These are phyloP conservation scores for Saccharomycopsis hybrid DNA, from an alignment of 1,139 yeast species.

Conservation along the genomic window DNA sequence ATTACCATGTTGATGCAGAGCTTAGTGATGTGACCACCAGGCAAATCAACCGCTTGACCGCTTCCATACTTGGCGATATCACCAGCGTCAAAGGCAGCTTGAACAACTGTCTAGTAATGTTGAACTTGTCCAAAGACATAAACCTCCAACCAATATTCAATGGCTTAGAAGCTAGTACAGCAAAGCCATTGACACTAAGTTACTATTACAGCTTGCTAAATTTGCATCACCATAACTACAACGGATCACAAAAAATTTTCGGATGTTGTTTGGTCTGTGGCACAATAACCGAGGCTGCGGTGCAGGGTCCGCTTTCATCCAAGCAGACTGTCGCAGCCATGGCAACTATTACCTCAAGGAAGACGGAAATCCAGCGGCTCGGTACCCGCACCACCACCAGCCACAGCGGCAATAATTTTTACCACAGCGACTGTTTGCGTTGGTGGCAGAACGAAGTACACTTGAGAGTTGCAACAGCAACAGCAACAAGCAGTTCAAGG, in stretches of 20 bases:
- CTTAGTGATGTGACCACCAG: not conserved
- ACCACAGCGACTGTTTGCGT: constrained; percentile 15
- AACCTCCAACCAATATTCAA: constrained; percentile 5
- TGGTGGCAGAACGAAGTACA: constrained; percentile 10
- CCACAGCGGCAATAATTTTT: not conserved
- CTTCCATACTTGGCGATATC: constrained; percentile 3
- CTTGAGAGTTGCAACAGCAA: no score
- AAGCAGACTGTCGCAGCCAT: not conserved
- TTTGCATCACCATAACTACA: no score
- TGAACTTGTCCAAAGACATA: constrained; percentile 12
- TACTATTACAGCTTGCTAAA: constrained; percentile 5
- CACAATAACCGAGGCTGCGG: not conserved
- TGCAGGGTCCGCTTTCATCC: not conserved
- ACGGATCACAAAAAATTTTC: not conserved
- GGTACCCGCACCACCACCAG: not conserved
- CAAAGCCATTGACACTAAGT: constrained; percentile 6
- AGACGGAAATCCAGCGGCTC: no score
- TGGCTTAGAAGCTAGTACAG: not conserved
- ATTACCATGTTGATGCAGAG: not conserved
- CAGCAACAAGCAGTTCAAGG: no score
- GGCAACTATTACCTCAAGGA: no score
- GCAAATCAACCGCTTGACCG: not conserved
- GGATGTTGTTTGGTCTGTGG: constrained; percentile 16
- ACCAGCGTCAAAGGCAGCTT: constrained; percentile 10
- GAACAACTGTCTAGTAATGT: constrained; percentile 10